Percentiles rank a stretch among this genome's conserved stretches.
These are phyloP conservation scores for Pseudogymnoascus sp. DNA, from an alignment of 2,329 filamentous ascomycete species.

Conservation along the genomic window DNA sequence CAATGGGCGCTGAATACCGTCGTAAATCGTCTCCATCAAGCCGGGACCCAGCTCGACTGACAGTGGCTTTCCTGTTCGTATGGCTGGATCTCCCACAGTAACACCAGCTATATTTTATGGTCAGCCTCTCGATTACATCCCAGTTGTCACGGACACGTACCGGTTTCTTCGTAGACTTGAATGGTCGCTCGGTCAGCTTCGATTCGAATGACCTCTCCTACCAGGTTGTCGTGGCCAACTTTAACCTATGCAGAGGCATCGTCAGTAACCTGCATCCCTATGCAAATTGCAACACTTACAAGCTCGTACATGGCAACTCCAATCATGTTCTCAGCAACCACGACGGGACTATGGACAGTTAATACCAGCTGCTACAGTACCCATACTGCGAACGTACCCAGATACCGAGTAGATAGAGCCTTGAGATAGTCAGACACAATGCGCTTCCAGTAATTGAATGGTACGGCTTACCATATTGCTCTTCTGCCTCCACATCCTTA, in stretches of 20 bases:
- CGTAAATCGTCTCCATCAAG: slow-evolving; percentile 98
- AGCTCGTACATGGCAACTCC: slow-evolving; percentile 99
- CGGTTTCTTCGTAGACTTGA: slow-evolving; percentile 98
- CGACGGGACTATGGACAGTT: slow-evolving; percentile 62
- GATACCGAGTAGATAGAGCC: slow-evolving; percentile 64
- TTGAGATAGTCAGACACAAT: slow-evolving; percentile 24
- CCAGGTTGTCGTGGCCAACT: slow-evolving; percentile 84
- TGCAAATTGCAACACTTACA: slow-evolving; percentile 44
- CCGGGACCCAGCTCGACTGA: slow-evolving; percentile 96
- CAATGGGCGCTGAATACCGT: slow-evolving; percentile 94
- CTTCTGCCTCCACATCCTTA: slow-evolving; percentile 38
- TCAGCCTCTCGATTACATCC: slow-evolving; percentile 14
- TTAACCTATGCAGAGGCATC: slow-evolving; percentile 51
- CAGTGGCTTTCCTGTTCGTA: slow-evolving; percentile 84
- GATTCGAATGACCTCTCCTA: slow-evolving; percentile 97
- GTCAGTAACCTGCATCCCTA: neutral
- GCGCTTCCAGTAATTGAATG: slow-evolving; percentile 10
- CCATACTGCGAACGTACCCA: slow-evolving; percentile 34
- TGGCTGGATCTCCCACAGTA: slow-evolving; percentile 87
- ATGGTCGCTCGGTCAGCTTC: slow-evolving; percentile 92
- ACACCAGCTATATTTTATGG: slow-evolving; percentile 63
- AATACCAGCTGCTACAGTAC: slow-evolving; percentile 13
- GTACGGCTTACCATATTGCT: slow-evolving; percentile 43
- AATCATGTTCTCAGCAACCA: slow-evolving; percentile 96
- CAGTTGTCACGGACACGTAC: slow-evolving; percentile 39